Evolutionary conservation across 129 eudicot genomes (phyloP), one percentile per base, ranked within the genome.

Genomic region (Flaveria sonorensis): DNA sequence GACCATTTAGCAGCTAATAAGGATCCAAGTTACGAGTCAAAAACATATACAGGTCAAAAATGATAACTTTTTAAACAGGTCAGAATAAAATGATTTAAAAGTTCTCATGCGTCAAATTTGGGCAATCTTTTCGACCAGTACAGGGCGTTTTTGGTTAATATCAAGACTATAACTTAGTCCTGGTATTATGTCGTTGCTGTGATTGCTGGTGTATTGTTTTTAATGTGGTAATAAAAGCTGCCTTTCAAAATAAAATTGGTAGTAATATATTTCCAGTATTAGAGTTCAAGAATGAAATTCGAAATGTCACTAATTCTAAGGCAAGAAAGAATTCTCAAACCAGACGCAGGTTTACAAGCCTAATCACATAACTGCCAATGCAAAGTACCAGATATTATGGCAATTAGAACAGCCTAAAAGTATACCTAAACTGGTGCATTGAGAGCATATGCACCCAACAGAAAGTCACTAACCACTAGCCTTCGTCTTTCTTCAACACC

Each of bases 391-490:
- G 18, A 47, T 15, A 56, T 23, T 79, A 39, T 24, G 55, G 67
- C 63, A 63, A 72, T 6, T 19, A 32, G n/a, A 77, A 66, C 72
- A 66, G 42, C 43, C 75, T 73, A 67, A 73, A 66, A 66, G 10
- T 66, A 39, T 42, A 32, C 53, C 62, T 70, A 79, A 72, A 21
- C 30, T 40, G 73, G 68, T 64, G 73, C 73, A 72, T 72, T 79
- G 21, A 61, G 66, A 55, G 46, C 20, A 65, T 72, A 79, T 72
- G 78, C 78, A 72, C 73, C 55, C 46, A 63, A 45, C 45, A 70
- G 40, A 30, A 30, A 7, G 20, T 63, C 21, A 30, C 42, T 30
- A 63, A 23, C 50, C 72, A 32, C 21, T 62, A 62, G 48, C 18
- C 68, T 56, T 74, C 60, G 15, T 36, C 67, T 77, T 61, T 40